Base-by-base conservation (phyloP, 2,329 filamentous ascomycete species). In the Blastomyces percursus region DNA sequence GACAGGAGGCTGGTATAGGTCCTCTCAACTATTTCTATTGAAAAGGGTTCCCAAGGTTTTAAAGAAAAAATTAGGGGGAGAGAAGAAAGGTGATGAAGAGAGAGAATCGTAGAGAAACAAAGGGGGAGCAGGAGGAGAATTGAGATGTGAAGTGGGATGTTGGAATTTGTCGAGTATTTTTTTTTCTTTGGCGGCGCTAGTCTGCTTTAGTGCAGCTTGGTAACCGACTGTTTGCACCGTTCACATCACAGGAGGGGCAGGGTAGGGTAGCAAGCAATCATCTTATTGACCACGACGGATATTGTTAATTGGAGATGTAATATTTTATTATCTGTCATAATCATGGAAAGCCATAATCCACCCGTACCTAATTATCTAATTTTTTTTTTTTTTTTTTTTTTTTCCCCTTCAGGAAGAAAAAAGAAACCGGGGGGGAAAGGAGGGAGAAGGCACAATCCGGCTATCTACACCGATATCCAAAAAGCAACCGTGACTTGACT, bases 11-110 rank as follows among this genome's bases (percentile, higher is more conserved):
- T 14, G 27, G 32, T 46, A 27, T 16, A 48, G 24, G 32, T 5
- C 9, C 40, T 35, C 40, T 21, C 57, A 48, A 48, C 57, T 35
- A 48, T 1, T 16, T 42, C 8, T 19, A 35, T 9, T 2, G 21
- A 32, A 38, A 27, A 27, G 5, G 2, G 8, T 27, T 58, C 65
- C 62, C 61, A 46, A 44, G 40, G 60, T 19, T 30, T 55, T 60
- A n/a, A 58, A 32, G 63, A 1, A 35, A 35, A 12, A 38, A 32
- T 5, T 60, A 59, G 59, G 65, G 63, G 67, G 67, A 64, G 64
- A 67, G 63, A 64, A 61, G 32, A 24, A 65, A 64, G 60, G 64
- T 60, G 64, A 64, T 64, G 61, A 63, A 64, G 65, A 60, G 64
- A 65, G 67, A 64, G 40, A 61, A 63, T 58, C 40, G 51, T 27